Evolutionary conservation across 164 flowering plant genomes (phyloP).

Genomic region (Hamamelis virginiana): DNA sequence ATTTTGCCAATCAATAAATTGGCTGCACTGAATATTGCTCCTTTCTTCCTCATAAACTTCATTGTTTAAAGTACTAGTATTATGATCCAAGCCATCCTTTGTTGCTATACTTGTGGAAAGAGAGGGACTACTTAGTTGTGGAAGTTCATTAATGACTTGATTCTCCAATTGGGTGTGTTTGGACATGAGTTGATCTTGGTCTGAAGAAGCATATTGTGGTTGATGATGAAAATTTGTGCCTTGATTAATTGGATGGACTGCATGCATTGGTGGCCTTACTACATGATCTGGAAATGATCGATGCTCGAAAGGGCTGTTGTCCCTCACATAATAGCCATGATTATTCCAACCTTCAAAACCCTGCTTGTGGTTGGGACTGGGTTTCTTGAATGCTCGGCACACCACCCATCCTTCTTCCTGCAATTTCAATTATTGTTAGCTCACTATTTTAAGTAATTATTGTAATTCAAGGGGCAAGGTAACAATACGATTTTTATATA

Average conservation of each 20-base stretch:
- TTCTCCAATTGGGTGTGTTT: slow-evolving; percentile 20
- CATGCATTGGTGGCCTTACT: slow-evolving; percentile 18
- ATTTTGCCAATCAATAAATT: slow-evolving; percentile 46
- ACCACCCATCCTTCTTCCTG: slow-evolving; percentile 99
- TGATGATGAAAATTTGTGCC: slow-evolving; percentile 19
- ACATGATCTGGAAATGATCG: slow-evolving; percentile 21
- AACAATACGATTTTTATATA: no score
- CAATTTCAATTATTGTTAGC: slow-evolving; percentile 4
- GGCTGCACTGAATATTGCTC: slow-evolving; percentile 16
- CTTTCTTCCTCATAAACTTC: slow-evolving; percentile 24
- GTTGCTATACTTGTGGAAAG: slow-evolving; percentile 42
- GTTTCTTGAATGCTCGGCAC: slow-evolving; percentile 88
- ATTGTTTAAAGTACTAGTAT: no score
- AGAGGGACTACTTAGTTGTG: slow-evolving; percentile 55
- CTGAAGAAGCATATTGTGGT: slow-evolving; percentile 12
- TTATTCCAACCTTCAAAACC: slow-evolving; percentile 51
- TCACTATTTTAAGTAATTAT: no score
- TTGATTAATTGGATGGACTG: slow-evolving; percentile 22
- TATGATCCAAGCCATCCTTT: no score
- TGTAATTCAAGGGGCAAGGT: no score
- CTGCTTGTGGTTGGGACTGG: slow-evolving; percentile 56
- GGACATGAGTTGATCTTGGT: slow-evolving; percentile 22
- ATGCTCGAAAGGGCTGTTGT: slow-evolving; percentile 12
- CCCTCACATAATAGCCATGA: slow-evolving; percentile 28
- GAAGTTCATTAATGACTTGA: slow-evolving; percentile 53